Evolutionary conservation across 2,329 filamentous ascomycete genomes (phyloP).

Genomic region (Aspergillus phoenicis): DNA sequence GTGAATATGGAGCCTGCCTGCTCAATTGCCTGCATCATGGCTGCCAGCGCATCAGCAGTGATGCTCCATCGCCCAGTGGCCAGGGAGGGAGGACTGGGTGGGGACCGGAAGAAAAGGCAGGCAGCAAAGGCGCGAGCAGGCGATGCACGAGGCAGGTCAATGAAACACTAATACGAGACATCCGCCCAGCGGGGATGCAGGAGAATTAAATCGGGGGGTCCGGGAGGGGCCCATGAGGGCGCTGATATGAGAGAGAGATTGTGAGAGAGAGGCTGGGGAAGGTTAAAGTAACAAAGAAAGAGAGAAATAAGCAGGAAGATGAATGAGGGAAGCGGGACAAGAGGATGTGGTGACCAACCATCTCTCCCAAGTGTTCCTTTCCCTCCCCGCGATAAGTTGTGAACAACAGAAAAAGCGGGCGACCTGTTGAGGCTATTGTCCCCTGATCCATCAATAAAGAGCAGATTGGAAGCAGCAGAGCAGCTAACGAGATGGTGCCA

Average conservation of each 20-base stretch:
- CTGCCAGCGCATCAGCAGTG: conserved; percentile 35
- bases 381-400: not conserved
- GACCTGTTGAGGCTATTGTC: too few species aligned
- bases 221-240: not conserved
- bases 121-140: not conserved
- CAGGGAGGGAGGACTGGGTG: not conserved
- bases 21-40: conserved; percentile 40
- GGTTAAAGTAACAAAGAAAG: conserved; percentile 3
- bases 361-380: not conserved
- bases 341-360: conserved; percentile 5
- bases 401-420: not conserved
- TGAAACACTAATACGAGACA: conserved; percentile 3
- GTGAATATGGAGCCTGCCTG: conserved; percentile 44
- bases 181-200: not conserved
- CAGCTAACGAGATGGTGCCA: not conserved
- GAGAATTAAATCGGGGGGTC: not conserved
- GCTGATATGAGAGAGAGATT: not conserved
- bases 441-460: too few species aligned
- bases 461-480: too few species aligned
- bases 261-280: not conserved
- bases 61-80: conserved; percentile 28
- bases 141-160: not conserved
- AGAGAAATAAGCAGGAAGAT: conserved; percentile 4
- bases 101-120: conserved; percentile 4
- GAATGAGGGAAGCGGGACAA: conserved; percentile 1